phyloP scores from a whole-genome alignment of 1,284 basidiomycete species.

The Moesziomyces sp. region DNA sequence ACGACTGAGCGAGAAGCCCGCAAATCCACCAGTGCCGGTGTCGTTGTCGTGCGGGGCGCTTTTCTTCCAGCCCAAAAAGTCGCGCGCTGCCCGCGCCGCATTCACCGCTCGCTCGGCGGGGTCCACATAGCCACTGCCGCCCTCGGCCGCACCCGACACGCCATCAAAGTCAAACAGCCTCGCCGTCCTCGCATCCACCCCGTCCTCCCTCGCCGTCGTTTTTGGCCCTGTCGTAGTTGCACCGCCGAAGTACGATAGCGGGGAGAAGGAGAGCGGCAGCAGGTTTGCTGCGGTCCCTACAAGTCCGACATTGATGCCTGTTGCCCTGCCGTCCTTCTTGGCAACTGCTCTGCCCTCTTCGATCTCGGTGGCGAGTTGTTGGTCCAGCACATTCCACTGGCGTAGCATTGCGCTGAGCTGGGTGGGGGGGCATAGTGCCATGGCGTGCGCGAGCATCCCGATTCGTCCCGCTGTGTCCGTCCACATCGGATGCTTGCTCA shows the following conservation, averaged over 20 bases:
- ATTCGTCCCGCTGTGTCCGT: slow-evolving; percentile 33
- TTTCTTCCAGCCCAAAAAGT: slow-evolving; percentile 49
- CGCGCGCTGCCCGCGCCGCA: slow-evolving; percentile 44
- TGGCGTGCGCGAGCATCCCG: slow-evolving; percentile 29
- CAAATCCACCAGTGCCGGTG: slow-evolving; percentile 8
- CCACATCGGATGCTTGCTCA: slow-evolving; percentile 45
- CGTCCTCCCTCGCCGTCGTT: not conserved
- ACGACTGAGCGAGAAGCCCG: slow-evolving; percentile 34
- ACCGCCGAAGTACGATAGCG: slow-evolving; percentile 28
- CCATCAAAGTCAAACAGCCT: slow-evolving; percentile 45
- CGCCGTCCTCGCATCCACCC: slow-evolving; percentile 29
- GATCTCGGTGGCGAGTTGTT: slow-evolving; percentile 21
- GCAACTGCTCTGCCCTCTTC: slow-evolving; percentile 20
- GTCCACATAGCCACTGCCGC: slow-evolving; percentile 17
- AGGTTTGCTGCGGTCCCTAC: slow-evolving; percentile 36
- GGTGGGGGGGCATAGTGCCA: slow-evolving; percentile 21
- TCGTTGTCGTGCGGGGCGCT: not conserved
- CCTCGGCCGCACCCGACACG: slow-evolving; percentile 10
- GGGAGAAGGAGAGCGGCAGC: slow-evolving; percentile 22
- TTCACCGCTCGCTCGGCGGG: slow-evolving; percentile 38
- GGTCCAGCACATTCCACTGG: slow-evolving; percentile 27
- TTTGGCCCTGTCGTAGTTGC: not conserved
- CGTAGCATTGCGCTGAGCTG: slow-evolving; percentile 29
- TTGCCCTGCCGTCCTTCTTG: slow-evolving; percentile 16
- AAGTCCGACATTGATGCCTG: not conserved